These are phyloP conservation scores for Solanum bulbocastanum DNA, from an alignment of 257 asterid genomes.

Conservation along the genomic window DNA sequence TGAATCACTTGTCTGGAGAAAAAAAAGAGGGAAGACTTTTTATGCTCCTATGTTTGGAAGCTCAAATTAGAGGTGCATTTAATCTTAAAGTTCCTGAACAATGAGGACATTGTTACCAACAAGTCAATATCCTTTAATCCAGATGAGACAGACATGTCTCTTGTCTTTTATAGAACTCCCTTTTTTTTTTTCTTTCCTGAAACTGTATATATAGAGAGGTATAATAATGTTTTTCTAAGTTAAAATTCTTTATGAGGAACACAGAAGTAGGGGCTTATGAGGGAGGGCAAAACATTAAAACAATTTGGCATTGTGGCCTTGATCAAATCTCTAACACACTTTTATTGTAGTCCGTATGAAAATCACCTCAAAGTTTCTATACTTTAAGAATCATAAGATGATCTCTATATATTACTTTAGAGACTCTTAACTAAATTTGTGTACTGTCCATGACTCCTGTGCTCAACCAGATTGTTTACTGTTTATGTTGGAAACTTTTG, in stretches of 20 bases:
- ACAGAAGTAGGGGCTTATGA: neutral
- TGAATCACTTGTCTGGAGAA: neutral
- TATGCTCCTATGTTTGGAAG: neutral
- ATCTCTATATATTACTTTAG: neutral
- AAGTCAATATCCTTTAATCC: neutral
- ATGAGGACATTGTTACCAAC: neutral
- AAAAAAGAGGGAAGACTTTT: neutral
- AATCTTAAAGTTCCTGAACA: neutral
- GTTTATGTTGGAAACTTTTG: neutral
- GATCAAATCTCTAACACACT: neutral
- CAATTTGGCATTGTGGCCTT: neutral
- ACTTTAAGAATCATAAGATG: neutral
- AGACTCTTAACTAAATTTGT: neutral
- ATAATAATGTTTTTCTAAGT: neutral
- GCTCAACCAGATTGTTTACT: neutral
- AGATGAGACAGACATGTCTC: neutral
- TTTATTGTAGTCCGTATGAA: neutral
- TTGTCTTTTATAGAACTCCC: neutral
- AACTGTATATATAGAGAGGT: neutral
- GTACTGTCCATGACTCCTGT: neutral
- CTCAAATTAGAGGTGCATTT: neutral
- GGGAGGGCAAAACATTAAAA: neutral
- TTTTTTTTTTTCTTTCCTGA: neutral
- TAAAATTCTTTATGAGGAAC: neutral
- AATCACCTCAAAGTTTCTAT: neutral